Evolutionary conservation across 495 filamentous ascomycete species (phyloP), one percentile per base, ranked within the genome.

Genomic region (Talaromyces wortmannii): DNA sequence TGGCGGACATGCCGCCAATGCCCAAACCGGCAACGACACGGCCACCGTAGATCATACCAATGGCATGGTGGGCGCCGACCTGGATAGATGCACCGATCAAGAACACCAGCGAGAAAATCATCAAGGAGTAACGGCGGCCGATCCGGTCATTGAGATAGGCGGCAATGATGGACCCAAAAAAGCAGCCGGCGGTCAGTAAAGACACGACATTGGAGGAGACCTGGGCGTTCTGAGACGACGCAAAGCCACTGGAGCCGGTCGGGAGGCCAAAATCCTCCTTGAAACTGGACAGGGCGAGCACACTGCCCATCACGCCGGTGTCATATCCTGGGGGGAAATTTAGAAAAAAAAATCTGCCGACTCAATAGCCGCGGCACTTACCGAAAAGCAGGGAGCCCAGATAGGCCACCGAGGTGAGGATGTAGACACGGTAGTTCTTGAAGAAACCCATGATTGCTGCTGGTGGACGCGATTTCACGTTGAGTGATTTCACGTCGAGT

Each of bases 81-180:
- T 85, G 86, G 11, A 88, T 59, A 44, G 79, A 82, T 23, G 84
- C 82, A 30, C 85, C 86, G 33, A 90, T 60, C 53, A 85, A 69
- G 67, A 89, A 88, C 49, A 87, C 57, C 29, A 70, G 30, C 16
- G 69, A 59, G 51, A 83, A 84, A 51, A 83, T 60, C 57, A 79
- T 72, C 5, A 89, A 71, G 5, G 77, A 79, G 59, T 76, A 75
- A 45, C 78, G 75, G 31, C 85, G 78, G 18, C 85, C 86, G 11
- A 86, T 63, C 31, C 67, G 79, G 59, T 84, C 77, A 48, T 78
- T 82, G 55, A 80, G 72, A 48, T 61, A 73, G 50, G 84, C 85
- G 12, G 81, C 83, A 16, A 79, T 70, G 18, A 86, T 72, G 12
- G 83, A 77, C 48, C 84, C 84, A 65, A 86, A 88, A 73, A 87